Evolutionary conservation across 2,329 filamentous ascomycete genomes (phyloP).

Genomic region (Venturia nashicola): DNA sequence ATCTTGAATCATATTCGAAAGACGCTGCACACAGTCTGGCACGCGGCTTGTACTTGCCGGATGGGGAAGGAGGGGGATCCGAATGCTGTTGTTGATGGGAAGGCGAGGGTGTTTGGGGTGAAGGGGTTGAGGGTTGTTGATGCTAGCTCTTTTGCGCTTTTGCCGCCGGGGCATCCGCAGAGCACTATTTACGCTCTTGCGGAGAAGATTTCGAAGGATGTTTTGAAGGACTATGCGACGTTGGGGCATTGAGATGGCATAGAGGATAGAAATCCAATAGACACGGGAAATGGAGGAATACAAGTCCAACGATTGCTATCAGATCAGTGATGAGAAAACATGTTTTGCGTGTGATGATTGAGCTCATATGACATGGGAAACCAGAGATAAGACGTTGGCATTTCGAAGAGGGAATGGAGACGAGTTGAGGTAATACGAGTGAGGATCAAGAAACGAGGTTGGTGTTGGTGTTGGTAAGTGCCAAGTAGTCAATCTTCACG

Average conservation of each 20-base stretch:
- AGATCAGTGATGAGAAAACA: too few relatives aligned
- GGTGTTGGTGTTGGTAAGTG: too few relatives aligned
- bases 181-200: slow-evolving; percentile 3
- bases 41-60: slow-evolving; percentile 24
- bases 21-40: slow-evolving; percentile 21
- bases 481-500: too few relatives aligned
- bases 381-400: too few relatives aligned
- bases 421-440: neutral
- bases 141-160: slow-evolving; percentile 20
- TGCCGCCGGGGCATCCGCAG: neutral
- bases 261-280: too few relatives aligned
- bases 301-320: too few relatives aligned
- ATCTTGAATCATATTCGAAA: slow-evolving; percentile 16
- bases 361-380: too few relatives aligned
- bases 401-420: neutral
- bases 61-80: slow-evolving; percentile 16
- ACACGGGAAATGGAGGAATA: too few relatives aligned
- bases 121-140: slow-evolving; percentile 24
- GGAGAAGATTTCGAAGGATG: neutral
- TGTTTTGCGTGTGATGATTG: too few relatives aligned
- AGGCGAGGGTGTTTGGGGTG: slow-evolving; percentile 20
- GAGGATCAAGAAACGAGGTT: neutral
- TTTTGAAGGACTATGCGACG: neutral
- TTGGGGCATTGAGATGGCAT: neutral
- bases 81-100: slow-evolving; percentile 1